Conservation (phyloP, 441 rosid genomes). For the Pelargonium citronellum region DNA sequence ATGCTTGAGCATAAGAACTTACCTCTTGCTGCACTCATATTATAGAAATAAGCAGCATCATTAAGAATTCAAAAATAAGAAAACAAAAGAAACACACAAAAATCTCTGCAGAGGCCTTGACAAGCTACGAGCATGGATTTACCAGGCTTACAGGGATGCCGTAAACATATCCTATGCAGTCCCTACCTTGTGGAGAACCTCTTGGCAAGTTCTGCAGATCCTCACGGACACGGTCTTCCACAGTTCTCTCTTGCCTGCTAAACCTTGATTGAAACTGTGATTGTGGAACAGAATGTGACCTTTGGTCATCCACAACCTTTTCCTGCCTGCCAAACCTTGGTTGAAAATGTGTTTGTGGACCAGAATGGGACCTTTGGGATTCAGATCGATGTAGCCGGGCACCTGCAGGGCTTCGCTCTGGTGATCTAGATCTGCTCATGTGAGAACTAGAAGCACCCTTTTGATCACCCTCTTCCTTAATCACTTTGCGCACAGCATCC, state of each 20-base stretch:
- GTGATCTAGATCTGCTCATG: conserved; percentile 81
- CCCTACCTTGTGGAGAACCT: conserved; percentile 99
- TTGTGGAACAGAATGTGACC: not conserved
- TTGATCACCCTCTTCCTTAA: conserved; percentile 62
- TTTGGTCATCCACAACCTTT: conserved; percentile 1
- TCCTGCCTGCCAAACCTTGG: conserved; percentile 4
- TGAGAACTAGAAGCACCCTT: conserved; percentile 58
- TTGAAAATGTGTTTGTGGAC: conserved; percentile 33
- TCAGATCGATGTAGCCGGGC: conserved; percentile 56
- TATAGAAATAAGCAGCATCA: conserved; percentile 33
- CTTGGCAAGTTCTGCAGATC: conserved; percentile 59
- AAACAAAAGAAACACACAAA: conserved; percentile 16
- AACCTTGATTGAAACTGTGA: conserved; percentile 58
- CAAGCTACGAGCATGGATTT: conserved; percentile 36
- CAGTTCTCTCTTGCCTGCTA: conserved; percentile 61
- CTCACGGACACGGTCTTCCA: conserved; percentile 60
- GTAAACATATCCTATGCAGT: conserved; percentile 61
- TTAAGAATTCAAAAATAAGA: conserved; percentile 24
- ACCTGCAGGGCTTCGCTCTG: conserved; percentile 53
- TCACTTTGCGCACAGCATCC: conserved; percentile 82
- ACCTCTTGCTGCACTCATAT: conserved; percentile 85
- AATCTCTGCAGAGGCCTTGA: conserved; percentile 27
- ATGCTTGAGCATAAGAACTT: conserved; percentile 75
- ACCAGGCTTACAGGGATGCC: conserved; percentile 53
- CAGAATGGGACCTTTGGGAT: conserved; percentile 50